Conservation (phyloP, 2,329 filamentous ascomycete species). For the Colletotrichum sansevieriae region DNA sequence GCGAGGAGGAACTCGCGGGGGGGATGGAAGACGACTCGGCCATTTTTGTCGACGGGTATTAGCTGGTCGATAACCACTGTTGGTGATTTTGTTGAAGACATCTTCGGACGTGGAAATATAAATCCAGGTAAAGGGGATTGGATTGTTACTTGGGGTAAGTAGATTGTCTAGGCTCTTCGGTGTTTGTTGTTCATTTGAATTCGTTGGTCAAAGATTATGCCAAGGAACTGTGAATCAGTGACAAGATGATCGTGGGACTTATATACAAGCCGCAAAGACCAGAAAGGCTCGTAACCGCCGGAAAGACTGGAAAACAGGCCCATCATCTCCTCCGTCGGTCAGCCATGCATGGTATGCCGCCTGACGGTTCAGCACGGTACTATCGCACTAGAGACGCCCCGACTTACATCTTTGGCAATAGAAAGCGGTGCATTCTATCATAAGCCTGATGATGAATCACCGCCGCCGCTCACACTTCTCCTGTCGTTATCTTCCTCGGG, state of each 20-base stretch:
- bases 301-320: neutral
- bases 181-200: too few relatives aligned
- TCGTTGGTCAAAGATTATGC: too few relatives aligned
- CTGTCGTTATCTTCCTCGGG: neutral
- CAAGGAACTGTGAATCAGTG: too few relatives aligned
- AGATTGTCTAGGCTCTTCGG: too few relatives aligned
- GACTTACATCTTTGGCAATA: neutral
- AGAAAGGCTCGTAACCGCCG: too few relatives aligned
- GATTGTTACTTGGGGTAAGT: too few relatives aligned
- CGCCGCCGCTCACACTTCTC: neutral
- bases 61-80: conserved; percentile 12
- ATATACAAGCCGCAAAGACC: neutral
- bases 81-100: conserved; percentile 22
- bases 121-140: neutral
- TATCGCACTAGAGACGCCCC: neutral
- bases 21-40: conserved; percentile 48
- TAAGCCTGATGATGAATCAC: neutral
- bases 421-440: neutral
- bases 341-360: neutral
- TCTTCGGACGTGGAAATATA: neutral
- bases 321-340: neutral
- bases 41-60: conserved; percentile 32
- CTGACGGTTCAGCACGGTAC: neutral
- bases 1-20: conserved; percentile 58
- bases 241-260: neutral